Conservation (phyloP, 148 eudicot species). For the Cornus controversa region DNA sequence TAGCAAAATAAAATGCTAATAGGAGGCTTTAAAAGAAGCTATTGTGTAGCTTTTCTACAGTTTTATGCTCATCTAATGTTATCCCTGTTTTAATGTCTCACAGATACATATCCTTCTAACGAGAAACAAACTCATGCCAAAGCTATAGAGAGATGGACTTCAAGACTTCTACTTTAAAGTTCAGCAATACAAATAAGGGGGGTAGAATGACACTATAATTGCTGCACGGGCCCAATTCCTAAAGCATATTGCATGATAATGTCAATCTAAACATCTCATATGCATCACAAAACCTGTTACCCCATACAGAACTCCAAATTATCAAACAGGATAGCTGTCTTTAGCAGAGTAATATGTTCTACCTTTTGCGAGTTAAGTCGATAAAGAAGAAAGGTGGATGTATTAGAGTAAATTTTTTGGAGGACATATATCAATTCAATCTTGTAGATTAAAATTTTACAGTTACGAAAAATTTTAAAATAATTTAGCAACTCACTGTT, state of each 20-base stretch:
- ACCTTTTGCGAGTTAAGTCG: neutral
- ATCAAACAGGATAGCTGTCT: neutral
- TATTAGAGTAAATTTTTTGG: neutral
- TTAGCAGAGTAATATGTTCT: neutral
- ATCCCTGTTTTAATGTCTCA: neutral
- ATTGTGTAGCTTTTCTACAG: neutral
- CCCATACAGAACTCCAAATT: neutral
- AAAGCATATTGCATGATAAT: too few relatives aligned
- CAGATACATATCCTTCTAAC: neutral
- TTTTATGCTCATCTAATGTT: neutral
- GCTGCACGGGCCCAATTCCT: too few relatives aligned
- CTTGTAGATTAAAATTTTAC: neutral
- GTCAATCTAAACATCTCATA: too few relatives aligned
- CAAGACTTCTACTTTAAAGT: neutral
- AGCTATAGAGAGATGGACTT: neutral
- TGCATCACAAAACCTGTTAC: too few relatives aligned
- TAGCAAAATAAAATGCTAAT: slow-evolving; percentile 2
- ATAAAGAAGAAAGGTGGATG: neutral
- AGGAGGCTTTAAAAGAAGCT: neutral
- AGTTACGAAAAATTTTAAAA: neutral
- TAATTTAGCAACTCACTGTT: too few relatives aligned
- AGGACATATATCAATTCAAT: neutral
- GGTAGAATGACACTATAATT: neutral
- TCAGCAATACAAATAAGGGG: neutral
- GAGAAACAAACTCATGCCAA: neutral